A percentile compares a stretch with the other conserved stretches of the same genome.
These are phyloP conservation scores for Nicotiana tomentosiformis DNA, from an alignment of 257 asterid species.

Conservation along the genomic window DNA sequence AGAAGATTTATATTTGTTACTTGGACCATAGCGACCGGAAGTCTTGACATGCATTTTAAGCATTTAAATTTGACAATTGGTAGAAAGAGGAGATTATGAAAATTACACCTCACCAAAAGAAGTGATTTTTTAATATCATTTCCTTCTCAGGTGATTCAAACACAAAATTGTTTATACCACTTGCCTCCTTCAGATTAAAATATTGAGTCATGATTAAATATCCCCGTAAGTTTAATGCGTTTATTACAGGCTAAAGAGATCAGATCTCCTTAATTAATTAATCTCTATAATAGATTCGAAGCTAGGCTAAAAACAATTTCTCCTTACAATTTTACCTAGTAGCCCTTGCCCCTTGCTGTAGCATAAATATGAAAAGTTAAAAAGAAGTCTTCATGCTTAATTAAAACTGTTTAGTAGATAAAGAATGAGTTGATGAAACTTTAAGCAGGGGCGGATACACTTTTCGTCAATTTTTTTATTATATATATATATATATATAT, in stretches of 20 bases:
- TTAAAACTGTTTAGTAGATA: not conserved
- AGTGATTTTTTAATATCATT: not conserved
- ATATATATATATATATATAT: no score
- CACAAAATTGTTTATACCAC: not conserved
- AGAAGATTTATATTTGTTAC: not conserved
- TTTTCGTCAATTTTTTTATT: no score
- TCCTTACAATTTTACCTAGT: not conserved
- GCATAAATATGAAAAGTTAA: not conserved
- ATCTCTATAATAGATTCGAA: constrained; percentile 6
- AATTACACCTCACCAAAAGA: not conserved
- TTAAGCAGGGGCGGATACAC: constrained; percentile 2
- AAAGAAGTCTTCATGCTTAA: not conserved
- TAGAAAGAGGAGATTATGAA: not conserved
- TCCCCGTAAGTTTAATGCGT: no score
- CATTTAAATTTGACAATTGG: not conserved
- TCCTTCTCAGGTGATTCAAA: not conserved
- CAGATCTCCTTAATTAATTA: constrained; percentile 13
- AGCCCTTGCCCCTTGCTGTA: not conserved
- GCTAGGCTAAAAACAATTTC: constrained; percentile 19
- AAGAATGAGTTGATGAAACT: constrained; percentile 10
- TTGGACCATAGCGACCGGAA: not conserved
- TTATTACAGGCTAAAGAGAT: not conserved
- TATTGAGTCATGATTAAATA: not conserved
- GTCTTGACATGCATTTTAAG: not conserved
- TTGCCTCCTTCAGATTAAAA: not conserved